These are phyloP conservation scores for Cutaneotrichosporon dermatis DNA, from an alignment of 1,284 basidiomycete species.

Conservation along the genomic window DNA sequence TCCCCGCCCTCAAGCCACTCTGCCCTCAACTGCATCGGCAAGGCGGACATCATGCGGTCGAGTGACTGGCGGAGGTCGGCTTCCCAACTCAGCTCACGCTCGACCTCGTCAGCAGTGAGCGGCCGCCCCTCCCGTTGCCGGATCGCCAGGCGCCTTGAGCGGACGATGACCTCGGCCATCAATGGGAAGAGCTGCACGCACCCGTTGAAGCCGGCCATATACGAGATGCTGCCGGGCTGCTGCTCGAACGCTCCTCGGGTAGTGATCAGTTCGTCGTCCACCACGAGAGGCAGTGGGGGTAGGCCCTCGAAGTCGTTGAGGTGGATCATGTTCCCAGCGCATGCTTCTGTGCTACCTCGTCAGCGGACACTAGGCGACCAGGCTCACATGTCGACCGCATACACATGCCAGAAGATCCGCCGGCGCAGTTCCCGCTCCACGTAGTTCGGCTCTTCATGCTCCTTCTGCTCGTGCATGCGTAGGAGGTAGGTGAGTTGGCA, in stretches of 20 bases:
- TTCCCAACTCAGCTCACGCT: constrained; percentile 8
- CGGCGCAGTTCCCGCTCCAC: constrained; percentile 18
- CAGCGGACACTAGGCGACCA: not conserved
- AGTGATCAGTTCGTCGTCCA: constrained; percentile 34
- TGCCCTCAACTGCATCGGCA: constrained; percentile 2
- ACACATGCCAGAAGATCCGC: constrained; percentile 29
- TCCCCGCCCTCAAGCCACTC: not conserved
- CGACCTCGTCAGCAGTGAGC: not conserved
- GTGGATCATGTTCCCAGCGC: constrained; percentile 24
- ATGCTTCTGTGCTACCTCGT: constrained; percentile 19
- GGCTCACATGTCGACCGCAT: constrained; percentile 26
- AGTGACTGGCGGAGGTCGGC: not conserved
- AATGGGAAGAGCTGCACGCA: constrained; percentile 26
- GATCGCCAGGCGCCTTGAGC: constrained; percentile 15
- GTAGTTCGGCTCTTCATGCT: constrained; percentile 7
- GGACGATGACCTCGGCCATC: constrained; percentile 23
- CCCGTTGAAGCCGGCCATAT: constrained; percentile 29
- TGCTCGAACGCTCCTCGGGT: constrained; percentile 12
- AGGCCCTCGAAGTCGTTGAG: constrained; percentile 26
- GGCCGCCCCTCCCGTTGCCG: not conserved
- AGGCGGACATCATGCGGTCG: not conserved
- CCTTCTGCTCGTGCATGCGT: constrained; percentile 15
- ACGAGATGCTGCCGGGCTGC: constrained; percentile 6
- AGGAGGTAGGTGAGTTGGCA: constrained; percentile 28
- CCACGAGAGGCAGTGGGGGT: constrained; percentile 23